phyloP scores from a whole-genome alignment of 73 alveolate genomes.

The Paramecium primaurelia region DNA sequence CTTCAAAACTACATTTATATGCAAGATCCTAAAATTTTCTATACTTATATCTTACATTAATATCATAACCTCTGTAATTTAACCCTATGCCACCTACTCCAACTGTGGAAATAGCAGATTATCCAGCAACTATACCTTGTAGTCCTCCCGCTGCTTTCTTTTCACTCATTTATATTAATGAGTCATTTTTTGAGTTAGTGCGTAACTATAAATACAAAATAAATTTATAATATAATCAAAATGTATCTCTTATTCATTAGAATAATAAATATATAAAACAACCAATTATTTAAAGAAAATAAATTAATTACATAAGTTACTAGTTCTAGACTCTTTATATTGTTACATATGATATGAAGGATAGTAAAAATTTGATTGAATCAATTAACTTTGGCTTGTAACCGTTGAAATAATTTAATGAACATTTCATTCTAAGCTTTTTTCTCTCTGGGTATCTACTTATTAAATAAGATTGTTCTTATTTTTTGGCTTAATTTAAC shows the following conservation, averaged over 20 bases:
- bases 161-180: conserved; percentile 33
- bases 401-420: neutral
- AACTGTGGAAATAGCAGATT: conserved; percentile 70
- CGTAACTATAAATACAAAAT: neutral
- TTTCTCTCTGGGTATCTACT: neutral
- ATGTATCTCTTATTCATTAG: neutral
- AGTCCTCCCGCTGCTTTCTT: conserved; percentile 64
- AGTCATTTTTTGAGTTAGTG: neutral
- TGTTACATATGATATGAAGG: neutral
- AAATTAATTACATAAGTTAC: neutral
- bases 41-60: conserved; percentile 49
- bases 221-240: neutral
- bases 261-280: neutral
- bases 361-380: neutral
- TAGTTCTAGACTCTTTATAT: neutral
- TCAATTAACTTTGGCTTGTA: neutral
- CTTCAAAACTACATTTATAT: conserved; percentile 70
- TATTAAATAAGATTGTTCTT: neutral
- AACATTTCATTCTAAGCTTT: neutral
- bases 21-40: conserved; percentile 41
- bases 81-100: conserved; percentile 73
- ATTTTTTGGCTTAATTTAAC: neutral
- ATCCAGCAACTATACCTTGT: conserved; percentile 73
- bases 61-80: conserved; percentile 75
- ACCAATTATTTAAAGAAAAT: neutral